phyloP scores from a whole-genome alignment of 75 land plant species.

The Cunninghamia lanceolata region DNA sequence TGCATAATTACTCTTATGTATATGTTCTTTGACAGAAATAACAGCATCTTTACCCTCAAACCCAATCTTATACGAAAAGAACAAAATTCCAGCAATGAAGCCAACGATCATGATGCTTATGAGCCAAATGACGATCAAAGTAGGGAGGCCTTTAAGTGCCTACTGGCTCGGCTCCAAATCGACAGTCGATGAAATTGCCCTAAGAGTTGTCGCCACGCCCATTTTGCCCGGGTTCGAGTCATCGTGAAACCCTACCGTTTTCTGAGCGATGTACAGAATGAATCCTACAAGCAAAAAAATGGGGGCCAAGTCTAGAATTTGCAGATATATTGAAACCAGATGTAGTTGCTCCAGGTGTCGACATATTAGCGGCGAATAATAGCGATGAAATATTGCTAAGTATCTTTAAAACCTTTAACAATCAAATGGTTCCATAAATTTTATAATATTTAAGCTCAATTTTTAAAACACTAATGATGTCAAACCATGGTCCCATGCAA shows the following conservation, averaged over 20 bases:
- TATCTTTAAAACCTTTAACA: too few species aligned
- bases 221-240: background rate
- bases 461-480: too few species aligned
- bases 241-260: background rate
- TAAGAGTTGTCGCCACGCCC: conserved; percentile 29
- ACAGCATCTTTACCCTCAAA: conserved; percentile 82
- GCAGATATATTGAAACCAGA: too few species aligned
- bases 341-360: too few species aligned
- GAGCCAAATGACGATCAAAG: conserved; percentile 57
- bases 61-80: conserved; percentile 88
- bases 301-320: too few species aligned
- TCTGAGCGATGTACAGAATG: conserved; percentile 4
- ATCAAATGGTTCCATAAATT: too few species aligned
- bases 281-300: conserved; percentile 28
- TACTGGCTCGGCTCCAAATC: conserved; percentile 18
- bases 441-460: too few species aligned
- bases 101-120: conserved; percentile 63
- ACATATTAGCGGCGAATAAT: too few species aligned
- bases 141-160: conserved; percentile 37
- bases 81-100: conserved; percentile 41
- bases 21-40: conserved; percentile 61
- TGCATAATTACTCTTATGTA: conserved; percentile 66
- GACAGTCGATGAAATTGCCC: conserved; percentile 12
- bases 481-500: too few species aligned
- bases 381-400: too few species aligned